Evolutionary conservation across 1,139 yeast species (phyloP).

Genomic region (Lodderomyces parapsilosis): DNA sequence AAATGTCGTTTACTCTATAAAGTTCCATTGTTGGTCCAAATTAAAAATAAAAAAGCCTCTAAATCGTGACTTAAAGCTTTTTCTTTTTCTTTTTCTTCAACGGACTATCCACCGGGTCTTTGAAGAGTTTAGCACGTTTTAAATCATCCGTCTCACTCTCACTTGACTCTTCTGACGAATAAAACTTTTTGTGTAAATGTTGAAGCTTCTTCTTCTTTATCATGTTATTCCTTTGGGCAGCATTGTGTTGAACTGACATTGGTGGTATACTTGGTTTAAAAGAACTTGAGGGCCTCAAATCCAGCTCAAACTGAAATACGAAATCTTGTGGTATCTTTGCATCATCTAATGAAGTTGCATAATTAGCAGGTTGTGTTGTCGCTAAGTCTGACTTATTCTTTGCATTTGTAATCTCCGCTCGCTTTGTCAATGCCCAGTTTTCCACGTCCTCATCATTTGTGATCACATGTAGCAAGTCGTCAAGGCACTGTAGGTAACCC

Average conservation of each 20-base stretch:
- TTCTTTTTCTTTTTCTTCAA: constrained; percentile 13
- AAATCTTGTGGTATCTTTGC: constrained; percentile 31
- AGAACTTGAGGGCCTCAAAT: constrained; percentile 31
- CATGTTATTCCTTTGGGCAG: constrained; percentile 14
- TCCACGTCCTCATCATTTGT: constrained; percentile 50
- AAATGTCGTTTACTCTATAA: neutral
- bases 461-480: constrained; percentile 51
- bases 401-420: constrained; percentile 15
- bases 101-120: constrained; percentile 9
- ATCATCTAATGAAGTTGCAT: constrained; percentile 4
- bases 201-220: constrained; percentile 8
- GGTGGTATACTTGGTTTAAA: constrained; percentile 50
- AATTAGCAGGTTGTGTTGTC: neutral
- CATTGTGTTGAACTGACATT: constrained; percentile 35
- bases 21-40: neutral
- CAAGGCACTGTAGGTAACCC: constrained; percentile 58
- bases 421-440: constrained; percentile 50
- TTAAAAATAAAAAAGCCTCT: too few species aligned
- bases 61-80: neutral
- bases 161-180: constrained; percentile 11
- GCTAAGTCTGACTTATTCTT: neutral
- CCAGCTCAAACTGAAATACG: constrained; percentile 35
- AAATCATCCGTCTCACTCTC: constrained; percentile 11
- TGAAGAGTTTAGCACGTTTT: constrained; percentile 5
- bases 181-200: constrained; percentile 8